These are phyloP conservation scores for Hypoxylon trugodes DNA, from an alignment of 495 filamentous ascomycete genomes.

Conservation along the genomic window DNA sequence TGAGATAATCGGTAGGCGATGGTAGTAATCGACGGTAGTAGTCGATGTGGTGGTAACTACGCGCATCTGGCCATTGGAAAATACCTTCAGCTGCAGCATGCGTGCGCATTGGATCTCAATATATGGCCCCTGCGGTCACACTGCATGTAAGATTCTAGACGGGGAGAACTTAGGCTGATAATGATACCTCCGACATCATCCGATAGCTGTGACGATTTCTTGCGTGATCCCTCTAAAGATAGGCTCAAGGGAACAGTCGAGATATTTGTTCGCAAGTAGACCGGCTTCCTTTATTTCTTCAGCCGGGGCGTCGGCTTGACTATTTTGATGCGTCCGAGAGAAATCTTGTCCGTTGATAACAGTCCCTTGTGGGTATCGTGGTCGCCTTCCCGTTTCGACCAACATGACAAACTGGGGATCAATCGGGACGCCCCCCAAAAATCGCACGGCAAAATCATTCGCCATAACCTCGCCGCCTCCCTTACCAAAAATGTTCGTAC, in stretches of 20 bases:
- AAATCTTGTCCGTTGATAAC: constrained; percentile 58
- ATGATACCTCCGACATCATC: constrained; percentile 39
- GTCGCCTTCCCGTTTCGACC: constrained; percentile 61
- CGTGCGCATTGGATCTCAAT: constrained; percentile 28
- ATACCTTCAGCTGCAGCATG: constrained; percentile 8
- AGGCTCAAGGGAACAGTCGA: constrained; percentile 74
- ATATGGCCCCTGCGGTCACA: constrained; percentile 24
- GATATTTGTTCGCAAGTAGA: constrained; percentile 79
- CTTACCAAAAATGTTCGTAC: constrained; percentile 89
- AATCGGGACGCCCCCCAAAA: constrained; percentile 88
- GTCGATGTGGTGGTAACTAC: constrained; percentile 1
- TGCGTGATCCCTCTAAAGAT: constrained; percentile 75
- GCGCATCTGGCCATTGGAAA: constrained; percentile 9
- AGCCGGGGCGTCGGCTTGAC: constrained; percentile 29
- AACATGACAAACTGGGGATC: constrained; percentile 72
- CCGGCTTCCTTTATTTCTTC: constrained; percentile 57
- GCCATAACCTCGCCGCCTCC: constrained; percentile 94
- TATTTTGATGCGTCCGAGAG: constrained; percentile 40
- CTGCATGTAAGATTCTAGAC: constrained; percentile 26
- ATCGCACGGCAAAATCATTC: constrained; percentile 79
- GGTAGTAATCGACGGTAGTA: background rate
- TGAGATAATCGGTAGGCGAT: constrained; percentile 11
- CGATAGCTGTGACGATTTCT: constrained; percentile 58
- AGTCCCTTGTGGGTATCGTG: constrained; percentile 59
- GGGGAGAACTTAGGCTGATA: constrained; percentile 43